These are phyloP conservation scores for Kernera saxatilis DNA, from an alignment of 345 rosid species.

Conservation along the genomic window DNA sequence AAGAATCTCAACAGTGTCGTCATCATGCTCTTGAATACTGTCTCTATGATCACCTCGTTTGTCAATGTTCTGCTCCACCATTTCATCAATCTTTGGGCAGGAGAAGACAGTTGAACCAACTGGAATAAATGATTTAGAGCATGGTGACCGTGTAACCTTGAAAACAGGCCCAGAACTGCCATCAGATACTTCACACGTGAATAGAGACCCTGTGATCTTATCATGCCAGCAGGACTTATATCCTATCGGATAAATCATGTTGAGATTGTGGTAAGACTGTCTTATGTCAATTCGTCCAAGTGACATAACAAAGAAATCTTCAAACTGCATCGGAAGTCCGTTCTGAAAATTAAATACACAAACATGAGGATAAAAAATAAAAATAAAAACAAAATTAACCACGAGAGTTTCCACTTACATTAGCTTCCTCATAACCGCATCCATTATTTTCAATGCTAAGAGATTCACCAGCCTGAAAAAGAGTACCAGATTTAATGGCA, in stretches of 20 bases:
- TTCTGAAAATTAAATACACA: slow-evolving; percentile 49
- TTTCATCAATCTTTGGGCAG: slow-evolving; percentile 32
- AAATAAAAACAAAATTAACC: not conserved
- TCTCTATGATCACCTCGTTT: slow-evolving; percentile 24
- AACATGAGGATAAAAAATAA: not conserved
- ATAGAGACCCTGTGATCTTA: slow-evolving; percentile 85
- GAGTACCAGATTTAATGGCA: slow-evolving; percentile 30
- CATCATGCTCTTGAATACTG: slow-evolving; percentile 38
- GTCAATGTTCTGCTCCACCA: slow-evolving; percentile 31
- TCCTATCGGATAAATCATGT: slow-evolving; percentile 72
- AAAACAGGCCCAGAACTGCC: slow-evolving; percentile 92
- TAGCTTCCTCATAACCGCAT: slow-evolving; percentile 34
- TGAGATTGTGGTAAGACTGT: slow-evolving; percentile 67
- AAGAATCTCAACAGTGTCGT: slow-evolving; percentile 49
- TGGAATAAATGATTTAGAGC: slow-evolving; percentile 59
- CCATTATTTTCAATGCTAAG: slow-evolving; percentile 33
- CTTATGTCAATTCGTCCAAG: slow-evolving; percentile 74
- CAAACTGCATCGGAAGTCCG: slow-evolving; percentile 80
- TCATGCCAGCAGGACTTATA: slow-evolving; percentile 98
- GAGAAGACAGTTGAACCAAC: slow-evolving; percentile 52
- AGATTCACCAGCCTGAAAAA: slow-evolving; percentile 37
- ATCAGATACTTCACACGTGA: slow-evolving; percentile 73
- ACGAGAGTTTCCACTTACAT: slow-evolving; percentile 39
- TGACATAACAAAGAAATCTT: slow-evolving; percentile 82
- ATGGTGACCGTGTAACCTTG: slow-evolving; percentile 72